Conservation (phyloP, 768 basidiomycete species). For the Leccinum subgranulosum region DNA sequence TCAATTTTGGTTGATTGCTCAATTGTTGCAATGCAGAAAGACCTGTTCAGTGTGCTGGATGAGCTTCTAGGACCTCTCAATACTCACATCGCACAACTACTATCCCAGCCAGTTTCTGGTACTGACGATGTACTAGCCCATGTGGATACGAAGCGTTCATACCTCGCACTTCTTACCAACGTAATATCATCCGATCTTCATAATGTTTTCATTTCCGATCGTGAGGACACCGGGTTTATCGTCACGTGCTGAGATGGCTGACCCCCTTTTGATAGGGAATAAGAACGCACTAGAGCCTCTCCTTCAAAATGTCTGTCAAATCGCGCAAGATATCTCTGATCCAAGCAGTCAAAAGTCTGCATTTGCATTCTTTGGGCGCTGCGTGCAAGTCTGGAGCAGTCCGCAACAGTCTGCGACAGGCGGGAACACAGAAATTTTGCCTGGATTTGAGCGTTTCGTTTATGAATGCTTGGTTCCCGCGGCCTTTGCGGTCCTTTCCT, state of each 20-base stretch:
- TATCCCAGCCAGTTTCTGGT: constrained; percentile 78
- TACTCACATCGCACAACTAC: constrained; percentile 71
- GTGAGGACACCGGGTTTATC: constrained; percentile 44
- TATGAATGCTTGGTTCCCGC: constrained; percentile 83
- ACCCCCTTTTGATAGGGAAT: constrained; percentile 46
- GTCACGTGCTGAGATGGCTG: neutral
- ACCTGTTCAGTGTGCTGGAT: constrained; percentile 86
- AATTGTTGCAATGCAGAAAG: constrained; percentile 46
- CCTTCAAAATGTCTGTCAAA: constrained; percentile 66
- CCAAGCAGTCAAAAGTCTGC: constrained; percentile 74
- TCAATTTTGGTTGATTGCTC: neutral
- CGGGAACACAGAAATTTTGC: constrained; percentile 49
- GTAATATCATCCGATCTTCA: constrained; percentile 82
- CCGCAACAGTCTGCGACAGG: constrained; percentile 34
- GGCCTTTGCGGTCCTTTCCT: constrained; percentile 78
- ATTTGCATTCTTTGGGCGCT: constrained; percentile 71
- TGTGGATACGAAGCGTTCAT: constrained; percentile 82
- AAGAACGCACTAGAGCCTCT: constrained; percentile 65
- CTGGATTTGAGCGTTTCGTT: constrained; percentile 90
- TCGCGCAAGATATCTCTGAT: constrained; percentile 78
- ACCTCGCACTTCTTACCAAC: constrained; percentile 76
- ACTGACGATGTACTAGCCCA: constrained; percentile 85
- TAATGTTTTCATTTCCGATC: constrained; percentile 81
- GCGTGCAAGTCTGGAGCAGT: constrained; percentile 67
- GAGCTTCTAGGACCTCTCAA: constrained; percentile 86